These are phyloP conservation scores for Massarina eburnea DNA, from an alignment of 2,329 filamentous ascomycete species.

Conservation along the genomic window DNA sequence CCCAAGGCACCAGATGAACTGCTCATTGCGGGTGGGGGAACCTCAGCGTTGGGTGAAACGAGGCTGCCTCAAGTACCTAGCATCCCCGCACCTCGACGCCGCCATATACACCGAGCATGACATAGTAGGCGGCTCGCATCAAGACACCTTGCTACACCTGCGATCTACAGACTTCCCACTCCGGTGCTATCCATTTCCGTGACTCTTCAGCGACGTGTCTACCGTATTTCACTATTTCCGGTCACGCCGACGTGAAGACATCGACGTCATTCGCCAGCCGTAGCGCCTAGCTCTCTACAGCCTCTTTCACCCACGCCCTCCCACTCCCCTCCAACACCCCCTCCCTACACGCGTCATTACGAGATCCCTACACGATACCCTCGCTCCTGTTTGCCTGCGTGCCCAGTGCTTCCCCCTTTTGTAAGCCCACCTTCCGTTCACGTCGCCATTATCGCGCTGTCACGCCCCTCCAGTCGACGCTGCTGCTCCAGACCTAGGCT, in stretches of 20 bases:
- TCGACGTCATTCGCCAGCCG: slow-evolving; percentile 26
- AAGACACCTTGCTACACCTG: no score
- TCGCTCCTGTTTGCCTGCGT: neutral
- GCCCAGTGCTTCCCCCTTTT: neutral
- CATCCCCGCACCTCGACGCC: neutral
- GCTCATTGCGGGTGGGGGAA: neutral
- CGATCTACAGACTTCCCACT: no score
- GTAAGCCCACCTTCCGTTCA: slow-evolving; percentile 10
- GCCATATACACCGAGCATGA: neutral
- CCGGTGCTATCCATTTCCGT: no score
- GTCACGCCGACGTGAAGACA: slow-evolving; percentile 10
- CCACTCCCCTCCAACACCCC: slow-evolving; percentile 1
- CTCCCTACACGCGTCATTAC: neutral
- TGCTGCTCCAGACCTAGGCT: neutral
- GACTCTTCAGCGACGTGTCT: slow-evolving; percentile 1
- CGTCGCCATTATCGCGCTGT: slow-evolving; percentile 5
- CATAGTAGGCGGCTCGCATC: neutral
- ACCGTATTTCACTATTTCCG: slow-evolving; percentile 4
- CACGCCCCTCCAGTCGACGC: slow-evolving; percentile 1
- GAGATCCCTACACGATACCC: neutral
- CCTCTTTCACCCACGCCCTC: slow-evolving; percentile 15
- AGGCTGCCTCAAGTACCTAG: neutral
- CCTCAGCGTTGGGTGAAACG: neutral
- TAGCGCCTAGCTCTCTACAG: slow-evolving; percentile 16
- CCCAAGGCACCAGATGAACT: neutral